Evolutionary conservation across 352 stramenopile species (phyloP).

Genomic region (Phytophthora foliorum): DNA sequence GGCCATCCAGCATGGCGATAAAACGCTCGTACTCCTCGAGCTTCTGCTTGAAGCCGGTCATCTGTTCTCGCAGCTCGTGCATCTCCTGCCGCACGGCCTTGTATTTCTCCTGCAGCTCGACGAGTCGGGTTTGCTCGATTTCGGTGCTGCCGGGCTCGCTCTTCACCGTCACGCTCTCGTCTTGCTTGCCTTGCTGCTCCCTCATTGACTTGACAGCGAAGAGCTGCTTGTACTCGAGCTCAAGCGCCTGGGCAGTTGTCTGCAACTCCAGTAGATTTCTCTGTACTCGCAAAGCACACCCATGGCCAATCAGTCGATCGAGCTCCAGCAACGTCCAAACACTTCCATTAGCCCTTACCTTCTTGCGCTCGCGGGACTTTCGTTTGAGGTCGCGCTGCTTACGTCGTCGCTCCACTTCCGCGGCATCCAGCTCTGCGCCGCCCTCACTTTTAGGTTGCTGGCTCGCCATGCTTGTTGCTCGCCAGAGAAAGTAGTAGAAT

Average conservation of each 20-base stretch:
- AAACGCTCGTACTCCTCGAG: constrained; percentile 62
- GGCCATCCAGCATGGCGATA: constrained; percentile 55
- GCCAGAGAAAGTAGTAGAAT: constrained; percentile 41
- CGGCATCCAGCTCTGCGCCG: constrained; percentile 23
- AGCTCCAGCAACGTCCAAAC: neutral
- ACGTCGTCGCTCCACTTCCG: constrained; percentile 46
- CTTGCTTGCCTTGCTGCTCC: constrained; percentile 33
- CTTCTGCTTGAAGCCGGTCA: constrained; percentile 53
- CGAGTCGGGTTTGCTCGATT: constrained; percentile 42
- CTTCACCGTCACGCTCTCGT: constrained; percentile 17
- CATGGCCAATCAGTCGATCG: neutral
- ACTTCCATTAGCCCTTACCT: constrained; percentile 27
- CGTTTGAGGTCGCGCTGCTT: constrained; percentile 60
- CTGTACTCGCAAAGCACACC: constrained; percentile 20
- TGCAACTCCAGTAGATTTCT: constrained; percentile 49
- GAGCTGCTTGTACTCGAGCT: constrained; percentile 54
- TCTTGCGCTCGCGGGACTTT: constrained; percentile 56
- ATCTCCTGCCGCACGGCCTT: constrained; percentile 49
- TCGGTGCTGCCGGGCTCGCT: constrained; percentile 26
- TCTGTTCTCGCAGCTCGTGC: constrained; percentile 54
- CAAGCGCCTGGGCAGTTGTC: constrained; percentile 44
- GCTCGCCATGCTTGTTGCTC: constrained; percentile 36
- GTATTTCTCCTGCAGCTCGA: constrained; percentile 52
- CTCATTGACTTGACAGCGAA: constrained; percentile 38
- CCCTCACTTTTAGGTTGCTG: constrained; percentile 28